Percentiles rank a stretch among this genome's conserved stretches.
These are phyloP conservation scores for Candida namnaoensis DNA, from an alignment of 805 yeast species.

Conservation along the genomic window DNA sequence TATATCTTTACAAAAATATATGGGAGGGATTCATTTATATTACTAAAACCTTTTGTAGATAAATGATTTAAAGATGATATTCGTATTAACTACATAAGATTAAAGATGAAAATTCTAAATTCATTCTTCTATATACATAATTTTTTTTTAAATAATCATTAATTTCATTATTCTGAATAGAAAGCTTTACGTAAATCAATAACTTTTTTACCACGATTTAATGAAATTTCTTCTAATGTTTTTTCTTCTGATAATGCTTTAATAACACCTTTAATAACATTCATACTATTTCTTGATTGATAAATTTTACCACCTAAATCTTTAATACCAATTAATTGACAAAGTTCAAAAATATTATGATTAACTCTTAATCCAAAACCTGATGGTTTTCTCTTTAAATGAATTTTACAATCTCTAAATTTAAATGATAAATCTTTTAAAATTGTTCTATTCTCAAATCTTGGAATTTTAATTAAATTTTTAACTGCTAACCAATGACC, in stretches of 20 bases:
- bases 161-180: slow-evolving; percentile 35
- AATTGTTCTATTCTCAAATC: slow-evolving; percentile 88
- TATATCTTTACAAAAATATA: too few relatives aligned
- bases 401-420: slow-evolving; percentile 79
- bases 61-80: too few relatives aligned
- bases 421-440: slow-evolving; percentile 76
- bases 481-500: slow-evolving; percentile 94
- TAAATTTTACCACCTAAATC: slow-evolving; percentile 89
- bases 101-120: too few relatives aligned
- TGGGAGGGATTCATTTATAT: too few relatives aligned
- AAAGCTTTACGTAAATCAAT: slow-evolving; percentile 89
- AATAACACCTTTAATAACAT: slow-evolving; percentile 81
- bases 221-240: slow-evolving; percentile 80
- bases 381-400: slow-evolving; percentile 79
- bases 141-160: not conserved
- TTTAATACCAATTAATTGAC: slow-evolving; percentile 89
- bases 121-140: too few relatives aligned
- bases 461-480: slow-evolving; percentile 70
- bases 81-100: too few relatives aligned
- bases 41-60: too few relatives aligned
- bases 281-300: slow-evolving; percentile 91
- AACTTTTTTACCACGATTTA: slow-evolving; percentile 88
- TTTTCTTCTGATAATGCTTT: slow-evolving; percentile 80
- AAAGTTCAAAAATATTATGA: slow-evolving; percentile 82
- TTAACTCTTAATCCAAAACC: slow-evolving; percentile 93